phyloP scores from a whole-genome alignment of 371 early-diverging fungal genomes.

The Mucor sp. region DNA sequence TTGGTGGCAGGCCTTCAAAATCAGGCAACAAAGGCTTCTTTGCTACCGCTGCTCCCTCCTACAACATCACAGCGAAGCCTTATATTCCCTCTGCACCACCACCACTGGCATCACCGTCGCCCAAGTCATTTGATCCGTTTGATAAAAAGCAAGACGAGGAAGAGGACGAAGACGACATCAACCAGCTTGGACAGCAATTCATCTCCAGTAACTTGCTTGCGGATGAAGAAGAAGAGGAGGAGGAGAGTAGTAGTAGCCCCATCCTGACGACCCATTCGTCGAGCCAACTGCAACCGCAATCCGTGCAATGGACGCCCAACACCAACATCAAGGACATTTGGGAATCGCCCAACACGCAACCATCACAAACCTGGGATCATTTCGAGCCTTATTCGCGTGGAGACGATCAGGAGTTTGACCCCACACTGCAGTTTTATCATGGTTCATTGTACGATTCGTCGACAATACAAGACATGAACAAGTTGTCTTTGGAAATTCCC shows the following conservation, averaged over 20 bases:
- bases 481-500: constrained; percentile 31
- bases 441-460: constrained; percentile 40
- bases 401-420: constrained; percentile 50
- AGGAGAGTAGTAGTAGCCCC: neutral
- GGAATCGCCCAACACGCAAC: constrained; percentile 3
- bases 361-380: neutral
- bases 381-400: neutral
- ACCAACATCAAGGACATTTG: constrained; percentile 11
- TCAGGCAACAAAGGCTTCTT: neutral
- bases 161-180: neutral
- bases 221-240: constrained; percentile 14
- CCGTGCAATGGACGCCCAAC: neutral
- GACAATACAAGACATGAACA: constrained; percentile 43
- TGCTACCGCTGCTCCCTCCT: neutral
- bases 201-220: constrained; percentile 20
- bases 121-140: constrained; percentile 14
- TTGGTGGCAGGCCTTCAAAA: neutral
- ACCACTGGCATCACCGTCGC: neutral
- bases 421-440: constrained; percentile 45
- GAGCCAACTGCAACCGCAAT: neutral
- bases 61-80: constrained; percentile 1
- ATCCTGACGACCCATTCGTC: neutral
- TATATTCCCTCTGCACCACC: constrained; percentile 10
- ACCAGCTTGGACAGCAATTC: constrained; percentile 13
- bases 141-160: neutral